Percentiles rank a stretch among this genome's conserved stretches.
Conservation (phyloP, 2,329 filamentous ascomycete species). For the Verticillium alfalfae region DNA sequence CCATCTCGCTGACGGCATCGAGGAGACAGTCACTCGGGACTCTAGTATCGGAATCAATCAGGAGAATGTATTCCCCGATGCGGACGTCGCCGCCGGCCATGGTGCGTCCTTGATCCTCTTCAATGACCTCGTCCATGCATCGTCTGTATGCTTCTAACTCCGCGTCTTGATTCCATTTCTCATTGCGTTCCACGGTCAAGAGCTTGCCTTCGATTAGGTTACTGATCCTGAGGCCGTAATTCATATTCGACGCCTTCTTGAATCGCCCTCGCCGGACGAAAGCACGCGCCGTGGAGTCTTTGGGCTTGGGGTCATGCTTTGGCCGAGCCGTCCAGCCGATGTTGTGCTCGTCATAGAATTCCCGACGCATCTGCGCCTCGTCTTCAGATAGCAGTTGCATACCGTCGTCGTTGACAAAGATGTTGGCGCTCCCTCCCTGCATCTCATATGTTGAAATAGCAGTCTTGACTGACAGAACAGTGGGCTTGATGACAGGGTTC, state of each 20-base stretch:
- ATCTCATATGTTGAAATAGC: constrained; percentile 55
- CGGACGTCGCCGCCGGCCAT: constrained; percentile 58
- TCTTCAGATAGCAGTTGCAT: constrained; percentile 46
- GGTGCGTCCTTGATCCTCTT: constrained; percentile 43
- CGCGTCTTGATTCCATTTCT: constrained; percentile 34
- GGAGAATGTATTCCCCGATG: constrained; percentile 57
- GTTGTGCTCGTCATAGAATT: constrained; percentile 44
- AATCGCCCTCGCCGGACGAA: constrained; percentile 58
- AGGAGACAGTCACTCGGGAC: constrained; percentile 62
- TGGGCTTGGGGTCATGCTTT: constrained; percentile 36
- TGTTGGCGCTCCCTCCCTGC: constrained; percentile 40
- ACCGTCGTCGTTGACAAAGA: constrained; percentile 60
- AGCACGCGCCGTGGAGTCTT: constrained; percentile 25
- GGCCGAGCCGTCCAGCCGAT: constrained; percentile 45
- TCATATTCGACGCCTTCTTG: constrained; percentile 75
- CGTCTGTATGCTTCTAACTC: constrained; percentile 43
- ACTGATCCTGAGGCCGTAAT: constrained; percentile 59
- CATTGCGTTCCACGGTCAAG: constrained; percentile 34
- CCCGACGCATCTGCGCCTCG: constrained; percentile 30
- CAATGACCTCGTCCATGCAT: constrained; percentile 42
- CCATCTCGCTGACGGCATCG: constrained; percentile 67
- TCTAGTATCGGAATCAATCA: constrained; percentile 64
- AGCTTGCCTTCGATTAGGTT: constrained; percentile 59
- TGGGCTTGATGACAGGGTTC: constrained; percentile 43
- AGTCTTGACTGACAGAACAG: constrained; percentile 48